These are phyloP conservation scores for Fusarium luffae DNA, from an alignment of 2,329 filamentous ascomycete species.

Conservation along the genomic window DNA sequence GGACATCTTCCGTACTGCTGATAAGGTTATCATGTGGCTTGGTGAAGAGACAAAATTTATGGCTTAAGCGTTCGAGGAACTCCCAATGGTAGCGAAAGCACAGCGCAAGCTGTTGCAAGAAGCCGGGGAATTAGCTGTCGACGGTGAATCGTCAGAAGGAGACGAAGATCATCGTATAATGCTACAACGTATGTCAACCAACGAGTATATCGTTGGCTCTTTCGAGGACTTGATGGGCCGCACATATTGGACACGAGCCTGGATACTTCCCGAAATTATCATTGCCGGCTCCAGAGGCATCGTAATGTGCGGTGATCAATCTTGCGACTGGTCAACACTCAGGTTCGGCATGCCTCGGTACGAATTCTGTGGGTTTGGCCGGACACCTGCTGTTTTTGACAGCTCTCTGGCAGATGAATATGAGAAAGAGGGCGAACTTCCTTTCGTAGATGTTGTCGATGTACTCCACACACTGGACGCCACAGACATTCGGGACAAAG, in stretches of 20 bases:
- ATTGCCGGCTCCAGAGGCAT: neutral
- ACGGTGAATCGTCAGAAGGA: accelerated
- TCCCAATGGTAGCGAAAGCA: neutral
- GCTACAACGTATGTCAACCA: neutral
- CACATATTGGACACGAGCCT: neutral
- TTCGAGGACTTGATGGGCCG: neutral
- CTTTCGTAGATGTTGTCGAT: neutral
- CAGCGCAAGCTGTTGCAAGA: neutral
- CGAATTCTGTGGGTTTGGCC: neutral
- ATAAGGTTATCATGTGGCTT: neutral
- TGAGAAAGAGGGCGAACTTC: neutral
- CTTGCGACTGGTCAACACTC: neutral
- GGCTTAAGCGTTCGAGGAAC: neutral
- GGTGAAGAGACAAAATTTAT: neutral
- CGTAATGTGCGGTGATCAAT: neutral
- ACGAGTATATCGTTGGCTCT: neutral
- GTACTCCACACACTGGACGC: neutral
- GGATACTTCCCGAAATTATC: neutral
- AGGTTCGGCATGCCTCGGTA: neutral
- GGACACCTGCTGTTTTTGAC: neutral
- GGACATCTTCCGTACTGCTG: neutral
- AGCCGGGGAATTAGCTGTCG: accelerated
- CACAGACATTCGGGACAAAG: neutral
- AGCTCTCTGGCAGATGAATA: neutral
- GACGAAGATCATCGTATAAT: neutral